Conservation (phyloP, 2,329 filamentous ascomycete species). For the Penicillium sclerotiorum region DNA sequence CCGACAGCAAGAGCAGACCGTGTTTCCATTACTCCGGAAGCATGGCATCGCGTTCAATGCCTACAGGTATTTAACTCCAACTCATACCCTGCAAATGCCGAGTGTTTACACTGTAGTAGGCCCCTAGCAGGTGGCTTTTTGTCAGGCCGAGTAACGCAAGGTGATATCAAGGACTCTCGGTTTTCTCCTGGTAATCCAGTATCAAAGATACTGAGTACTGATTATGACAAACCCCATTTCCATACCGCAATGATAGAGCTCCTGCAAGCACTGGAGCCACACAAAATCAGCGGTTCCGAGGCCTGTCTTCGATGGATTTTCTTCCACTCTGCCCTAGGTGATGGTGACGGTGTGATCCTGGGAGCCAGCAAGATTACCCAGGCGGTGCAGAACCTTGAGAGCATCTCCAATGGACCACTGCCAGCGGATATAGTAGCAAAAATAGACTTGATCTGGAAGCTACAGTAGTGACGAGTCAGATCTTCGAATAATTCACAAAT, state of each 20-base stretch:
- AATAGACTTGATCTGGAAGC: conserved; percentile 10
- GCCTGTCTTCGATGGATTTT: conserved; percentile 40
- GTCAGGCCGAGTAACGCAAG: conserved; percentile 34
- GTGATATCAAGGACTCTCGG: conserved; percentile 30
- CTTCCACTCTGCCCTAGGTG: conserved; percentile 33
- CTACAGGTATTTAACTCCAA: background rate
- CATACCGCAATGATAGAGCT: conserved; percentile 35
- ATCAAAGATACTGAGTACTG: conserved; percentile 23
- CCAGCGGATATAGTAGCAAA: conserved; percentile 20
- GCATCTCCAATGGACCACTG: conserved; percentile 37
- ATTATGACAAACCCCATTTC: conserved; percentile 34
- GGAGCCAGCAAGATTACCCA: conserved; percentile 38
- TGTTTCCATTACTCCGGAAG: conserved; percentile 41
- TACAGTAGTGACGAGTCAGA: background rate
- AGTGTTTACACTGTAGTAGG: conserved; percentile 3
- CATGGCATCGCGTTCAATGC: conserved; percentile 21
- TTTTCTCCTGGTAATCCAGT: conserved; percentile 31
- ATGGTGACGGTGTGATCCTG: conserved; percentile 37
- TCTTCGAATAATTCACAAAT: too few species aligned
- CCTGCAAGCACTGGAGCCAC: conserved; percentile 25
- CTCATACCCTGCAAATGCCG: background rate
- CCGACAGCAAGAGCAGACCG: conserved; percentile 37
- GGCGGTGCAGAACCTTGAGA: conserved; percentile 32
- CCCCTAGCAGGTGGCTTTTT: conserved; percentile 41
- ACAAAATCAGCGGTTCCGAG: conserved; percentile 34